Evolutionary conservation across 2,329 filamentous ascomycete genomes (phyloP).

Genomic region (Cylindrodendrum hubeiense): DNA sequence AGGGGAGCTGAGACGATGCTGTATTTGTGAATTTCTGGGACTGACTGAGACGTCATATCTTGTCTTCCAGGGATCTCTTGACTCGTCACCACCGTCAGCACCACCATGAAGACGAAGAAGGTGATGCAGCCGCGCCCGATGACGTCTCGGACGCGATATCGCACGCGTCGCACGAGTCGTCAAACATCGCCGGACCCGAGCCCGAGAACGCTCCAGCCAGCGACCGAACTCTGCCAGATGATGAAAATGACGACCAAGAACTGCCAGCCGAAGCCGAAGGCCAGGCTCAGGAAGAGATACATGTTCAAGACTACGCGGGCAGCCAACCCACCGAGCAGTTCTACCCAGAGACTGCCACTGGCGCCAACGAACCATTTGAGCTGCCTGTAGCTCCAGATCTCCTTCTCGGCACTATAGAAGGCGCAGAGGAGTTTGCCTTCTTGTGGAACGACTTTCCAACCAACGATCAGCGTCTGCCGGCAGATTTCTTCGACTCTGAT

Average conservation of each 20-base stretch:
- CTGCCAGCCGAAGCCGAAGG: neutral
- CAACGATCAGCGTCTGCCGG: conserved; percentile 6
- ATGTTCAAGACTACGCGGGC: neutral
- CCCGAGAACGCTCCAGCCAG: neutral
- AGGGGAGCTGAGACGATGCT: neutral
- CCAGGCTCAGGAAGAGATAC: neutral
- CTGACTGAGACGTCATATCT: neutral
- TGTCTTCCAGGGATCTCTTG: conserved; percentile 3
- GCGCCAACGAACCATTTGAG: neutral
- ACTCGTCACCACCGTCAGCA: conserved; percentile 15
- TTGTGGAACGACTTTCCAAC: conserved; percentile 16
- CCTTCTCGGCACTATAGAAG: neutral
- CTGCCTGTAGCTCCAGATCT: neutral
- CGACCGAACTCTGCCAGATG: neutral
- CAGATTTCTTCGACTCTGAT: conserved; percentile 14
- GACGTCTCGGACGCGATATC: neutral
- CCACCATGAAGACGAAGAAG: neutral
- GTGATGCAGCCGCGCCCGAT: neutral
- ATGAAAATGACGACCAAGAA: neutral
- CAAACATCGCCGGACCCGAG: neutral
- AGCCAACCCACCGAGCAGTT: neutral
- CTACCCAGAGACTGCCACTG: neutral
- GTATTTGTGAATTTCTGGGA: neutral
- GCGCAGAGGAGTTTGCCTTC: conserved; percentile 11
- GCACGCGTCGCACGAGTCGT: neutral